Base-by-base conservation (phyloP, 257 asterid species). In the Solanum corneliomulleri region DNA sequence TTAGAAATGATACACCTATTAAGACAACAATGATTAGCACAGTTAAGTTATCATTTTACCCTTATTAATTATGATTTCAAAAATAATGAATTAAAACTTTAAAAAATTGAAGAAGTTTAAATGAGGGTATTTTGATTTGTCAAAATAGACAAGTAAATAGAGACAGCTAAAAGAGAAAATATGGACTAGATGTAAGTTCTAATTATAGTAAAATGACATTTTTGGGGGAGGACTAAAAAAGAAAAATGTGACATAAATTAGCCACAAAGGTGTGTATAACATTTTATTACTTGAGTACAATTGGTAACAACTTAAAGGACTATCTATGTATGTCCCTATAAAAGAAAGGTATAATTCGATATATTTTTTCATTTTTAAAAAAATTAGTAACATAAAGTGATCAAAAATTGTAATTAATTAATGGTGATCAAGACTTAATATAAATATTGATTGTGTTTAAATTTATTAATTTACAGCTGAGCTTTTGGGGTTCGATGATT, bases 401-500 rank as follows among this genome's bases (percentile, higher is more conserved):
- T 14, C 1, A 41, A 41, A 39, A 41, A 41, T 41, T 3, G 11
- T 62, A n/a, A 62, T 0, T 62, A n/a, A 62, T 0, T 4, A 62
- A n/a, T 58, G 6, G 66, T 20, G 64, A 56, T 56, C 29, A 60
- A 23, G 4, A 52, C 62, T 52, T 18, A 52, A 60, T 60, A 12
- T 11, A 66, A 66, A 66, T 25, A 66, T 62, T 64, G 0, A 75
- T 42, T n/a, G 18, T 15, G 42, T 78, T 78, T 78, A 18, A 45
- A 27, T 78, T 45, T 56, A 27, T 3, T 33, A 33, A 33, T 78
- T 45, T 68, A 9, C 92, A 94, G 97, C 95, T 89, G 88, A 93
- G 86, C 85, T 70, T 7, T 25, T 94, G 88, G 97, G 95, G 2
- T 90, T 93, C 70, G 92, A 92, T 9, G 74, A 88, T 25, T 82